Evolutionary conservation across 257 asterid genomes (phyloP), one percentile per base, ranked within the genome.

Genomic region (Orobanche coerulescens): DNA sequence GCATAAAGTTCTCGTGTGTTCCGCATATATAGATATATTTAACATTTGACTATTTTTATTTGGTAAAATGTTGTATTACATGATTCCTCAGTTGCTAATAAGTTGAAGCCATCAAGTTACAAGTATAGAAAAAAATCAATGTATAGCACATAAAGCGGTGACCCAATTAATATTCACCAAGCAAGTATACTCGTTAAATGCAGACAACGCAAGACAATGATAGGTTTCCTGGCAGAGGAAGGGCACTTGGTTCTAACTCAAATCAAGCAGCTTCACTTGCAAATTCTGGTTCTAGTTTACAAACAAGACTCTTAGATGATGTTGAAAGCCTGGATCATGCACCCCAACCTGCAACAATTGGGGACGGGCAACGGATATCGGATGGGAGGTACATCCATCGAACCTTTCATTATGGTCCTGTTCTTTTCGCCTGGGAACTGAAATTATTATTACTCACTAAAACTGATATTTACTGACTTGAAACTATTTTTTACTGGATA

Each of bases 141-240:
- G 13, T 64, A n/a, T 18, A 33, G 49, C 53, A 61, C 50, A 56
- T 28, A 46, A 50, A 61, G 49, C 57, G 26, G 36, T 11, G 11
- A 51, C 28, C 55, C 16, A 61, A 16, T 50, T 54, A 44, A 53
- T 50, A 15, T 64, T 53, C 61, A 34, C 54, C 75, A 44, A 68
- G 55, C 57, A 40, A 55, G 42, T 64, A 0, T 49, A 59, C 30
- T 40, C 31, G 36, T 44, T 47, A 50, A 19, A 65, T 78, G 78
- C 87, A 79, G 87, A 34, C 90, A 61, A 66, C 74, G 30, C 76
- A 76, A 70, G 82, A 69, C n/a, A 62, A 50, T 58, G 74, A 66
- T 68, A 79, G 95, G 73, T 90, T 87, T 79, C 97, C 95, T 23
- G 97, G 97, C 70, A 73, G 79, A 54, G 97, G 83, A 48, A 84